These are phyloP conservation scores for Apiospora rasikravindrae DNA, from an alignment of 2,329 filamentous ascomycete genomes.

Conservation along the genomic window DNA sequence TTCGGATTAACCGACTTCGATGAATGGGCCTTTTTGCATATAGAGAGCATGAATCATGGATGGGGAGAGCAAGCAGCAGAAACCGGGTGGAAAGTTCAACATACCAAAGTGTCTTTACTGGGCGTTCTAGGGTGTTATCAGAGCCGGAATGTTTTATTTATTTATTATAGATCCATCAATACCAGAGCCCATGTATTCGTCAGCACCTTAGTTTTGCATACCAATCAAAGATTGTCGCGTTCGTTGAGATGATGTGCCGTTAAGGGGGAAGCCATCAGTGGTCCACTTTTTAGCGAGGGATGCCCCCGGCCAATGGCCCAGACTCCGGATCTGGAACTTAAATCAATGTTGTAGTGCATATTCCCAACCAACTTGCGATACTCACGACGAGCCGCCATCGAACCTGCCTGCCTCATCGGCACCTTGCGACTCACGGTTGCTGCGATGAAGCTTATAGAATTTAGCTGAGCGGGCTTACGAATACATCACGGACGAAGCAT, in stretches of 20 bases:
- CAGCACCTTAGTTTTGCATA: neutral
- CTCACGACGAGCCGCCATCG: neutral
- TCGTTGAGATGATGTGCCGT: neutral
- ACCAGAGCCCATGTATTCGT: neutral
- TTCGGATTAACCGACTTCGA: neutral
- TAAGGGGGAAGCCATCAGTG: neutral
- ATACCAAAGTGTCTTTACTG: constrained; percentile 8
- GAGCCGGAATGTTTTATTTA: neutral
- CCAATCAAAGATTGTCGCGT: neutral
- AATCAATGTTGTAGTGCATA: neutral
- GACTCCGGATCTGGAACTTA: neutral
- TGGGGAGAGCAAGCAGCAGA: constrained; percentile 10
- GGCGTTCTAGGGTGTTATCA: neutral
- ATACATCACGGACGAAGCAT: neutral
- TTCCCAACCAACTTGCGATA: neutral
- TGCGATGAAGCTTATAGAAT: constrained; percentile 7
- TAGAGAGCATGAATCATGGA: constrained; percentile 7
- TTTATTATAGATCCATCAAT: neutral
- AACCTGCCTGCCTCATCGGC: neutral
- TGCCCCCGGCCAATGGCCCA: neutral
- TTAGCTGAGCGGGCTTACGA: constrained; percentile 1
- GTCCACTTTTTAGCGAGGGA: constrained; percentile 10
- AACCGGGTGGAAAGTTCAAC: neutral
- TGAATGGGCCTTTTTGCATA: neutral
- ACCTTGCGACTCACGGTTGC: neutral